Conservation (phyloP, 179 eudicot species). For the Silene noctiflora region DNA sequence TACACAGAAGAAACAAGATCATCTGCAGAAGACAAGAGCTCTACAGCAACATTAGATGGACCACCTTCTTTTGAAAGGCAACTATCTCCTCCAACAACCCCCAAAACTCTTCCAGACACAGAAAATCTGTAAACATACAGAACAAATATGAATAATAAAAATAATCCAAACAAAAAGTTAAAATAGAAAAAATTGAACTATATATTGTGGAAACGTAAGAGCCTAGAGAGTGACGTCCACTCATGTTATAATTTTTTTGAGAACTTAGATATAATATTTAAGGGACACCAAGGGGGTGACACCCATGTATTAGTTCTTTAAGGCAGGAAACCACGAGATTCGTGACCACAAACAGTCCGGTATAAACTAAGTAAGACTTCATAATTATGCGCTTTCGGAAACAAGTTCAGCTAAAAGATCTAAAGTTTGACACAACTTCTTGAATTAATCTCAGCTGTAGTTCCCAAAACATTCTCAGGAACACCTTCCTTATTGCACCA, state of each 20-base stretch:
- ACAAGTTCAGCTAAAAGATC: background rate
- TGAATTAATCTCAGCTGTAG: background rate
- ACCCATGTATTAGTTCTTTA: background rate
- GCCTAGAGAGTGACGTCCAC: background rate
- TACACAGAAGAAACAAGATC: slow-evolving; percentile 61
- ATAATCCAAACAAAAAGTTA: background rate
- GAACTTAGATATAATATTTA: too few relatives aligned
- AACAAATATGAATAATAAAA: slow-evolving; percentile 9
- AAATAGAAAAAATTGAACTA: background rate
- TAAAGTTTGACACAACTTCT: background rate
- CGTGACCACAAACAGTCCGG: background rate
- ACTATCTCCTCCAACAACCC: slow-evolving; percentile 86
- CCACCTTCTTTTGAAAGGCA: slow-evolving; percentile 72
- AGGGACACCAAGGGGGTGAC: background rate
- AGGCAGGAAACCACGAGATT: background rate
- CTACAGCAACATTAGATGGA: slow-evolving; percentile 77
- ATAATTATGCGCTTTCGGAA: background rate
- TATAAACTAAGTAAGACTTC: background rate
- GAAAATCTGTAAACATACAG: slow-evolving; percentile 54
- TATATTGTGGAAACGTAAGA: background rate
- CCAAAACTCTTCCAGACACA: slow-evolving; percentile 76
- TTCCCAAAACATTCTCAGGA: background rate
- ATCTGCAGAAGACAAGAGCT: slow-evolving; percentile 61
- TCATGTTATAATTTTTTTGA: background rate
- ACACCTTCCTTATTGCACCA: background rate